Percentiles rank a stretch among this genome's conserved stretches.
Evolutionary conservation across 116 monocot species (phyloP).

Genomic region (Papilionanthe hybrid): DNA sequence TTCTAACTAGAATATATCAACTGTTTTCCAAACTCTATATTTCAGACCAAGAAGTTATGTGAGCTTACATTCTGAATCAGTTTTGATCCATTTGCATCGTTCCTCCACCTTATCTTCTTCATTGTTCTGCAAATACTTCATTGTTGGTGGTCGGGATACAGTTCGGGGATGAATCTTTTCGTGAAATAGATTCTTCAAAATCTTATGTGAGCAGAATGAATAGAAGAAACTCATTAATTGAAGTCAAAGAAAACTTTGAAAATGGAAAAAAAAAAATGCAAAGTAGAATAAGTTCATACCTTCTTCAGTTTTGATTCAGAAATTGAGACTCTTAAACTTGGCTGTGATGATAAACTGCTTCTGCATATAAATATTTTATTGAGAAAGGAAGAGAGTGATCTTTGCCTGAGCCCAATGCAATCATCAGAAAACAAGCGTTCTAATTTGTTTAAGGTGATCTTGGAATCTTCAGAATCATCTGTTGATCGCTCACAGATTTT

Average conservation of each 20-base stretch:
- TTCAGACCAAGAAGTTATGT: neutral
- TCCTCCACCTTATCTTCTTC: neutral
- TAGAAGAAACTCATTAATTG: neutral
- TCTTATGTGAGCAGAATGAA: conserved; percentile 18
- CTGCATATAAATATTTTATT: conserved; percentile 55
- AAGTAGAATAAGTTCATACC: conserved; percentile 23
- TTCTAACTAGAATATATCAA: neutral
- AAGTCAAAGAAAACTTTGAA: neutral
- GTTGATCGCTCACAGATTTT: conserved; percentile 6
- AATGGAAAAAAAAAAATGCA: neutral
- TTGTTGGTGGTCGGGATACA: conserved; percentile 17
- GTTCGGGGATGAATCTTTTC: conserved; percentile 61
- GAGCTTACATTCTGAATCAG: conserved; percentile 10
- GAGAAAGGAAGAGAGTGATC: conserved; percentile 53
- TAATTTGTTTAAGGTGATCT: conserved; percentile 17
- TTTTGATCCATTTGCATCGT: conserved; percentile 7
- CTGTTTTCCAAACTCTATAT: neutral
- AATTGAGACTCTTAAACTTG: conserved; percentile 47
- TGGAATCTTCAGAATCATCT: conserved; percentile 17
- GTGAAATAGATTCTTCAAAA: conserved; percentile 47
- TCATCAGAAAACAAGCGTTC: conserved; percentile 15
- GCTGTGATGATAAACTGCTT: conserved; percentile 39
- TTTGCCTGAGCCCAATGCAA: conserved; percentile 23
- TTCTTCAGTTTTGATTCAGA: conserved; percentile 58
- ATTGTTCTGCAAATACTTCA: neutral